Percentiles rank a stretch among this genome's conserved stretches.
These are phyloP conservation scores for Atkinsonella hypoxylon DNA, from an alignment of 2,329 filamentous ascomycete species.

Conservation along the genomic window DNA sequence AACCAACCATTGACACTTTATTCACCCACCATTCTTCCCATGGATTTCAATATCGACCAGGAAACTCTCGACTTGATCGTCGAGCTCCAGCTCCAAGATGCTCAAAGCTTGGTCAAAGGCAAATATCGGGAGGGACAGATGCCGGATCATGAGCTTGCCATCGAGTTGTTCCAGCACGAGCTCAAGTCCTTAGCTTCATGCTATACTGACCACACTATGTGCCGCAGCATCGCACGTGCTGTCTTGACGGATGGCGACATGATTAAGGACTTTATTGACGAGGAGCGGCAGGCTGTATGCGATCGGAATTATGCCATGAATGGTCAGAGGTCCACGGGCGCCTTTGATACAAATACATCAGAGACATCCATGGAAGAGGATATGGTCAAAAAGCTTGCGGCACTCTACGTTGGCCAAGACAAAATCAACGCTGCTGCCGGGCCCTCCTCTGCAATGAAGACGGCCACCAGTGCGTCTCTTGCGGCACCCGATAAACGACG, in stretches of 20 bases:
- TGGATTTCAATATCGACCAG: conserved; percentile 3
- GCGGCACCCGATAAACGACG: too few relatives aligned
- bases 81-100: conserved; percentile 11
- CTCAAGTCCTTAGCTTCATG: conserved; percentile 4
- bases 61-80: conserved; percentile 10
- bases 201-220: conserved; percentile 8
- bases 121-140: conserved; percentile 4
- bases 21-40: too few relatives aligned
- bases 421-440: too few relatives aligned
- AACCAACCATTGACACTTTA: too few relatives aligned
- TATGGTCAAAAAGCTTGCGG: neutral
- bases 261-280: neutral
- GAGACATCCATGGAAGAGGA: neutral
- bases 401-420: neutral
- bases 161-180: conserved; percentile 8
- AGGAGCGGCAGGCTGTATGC: neutral
- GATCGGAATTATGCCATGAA: neutral
- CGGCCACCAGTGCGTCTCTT: too few relatives aligned
- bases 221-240: conserved; percentile 10
- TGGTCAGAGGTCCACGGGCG: neutral
- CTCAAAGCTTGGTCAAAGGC: conserved; percentile 6
- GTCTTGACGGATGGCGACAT: conserved; percentile 6
- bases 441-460: too few relatives aligned
- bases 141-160: conserved; percentile 7
- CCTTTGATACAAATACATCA: neutral